Conservation (phyloP, 75 land plant genomes). For the Cryptomeria japonica region DNA sequence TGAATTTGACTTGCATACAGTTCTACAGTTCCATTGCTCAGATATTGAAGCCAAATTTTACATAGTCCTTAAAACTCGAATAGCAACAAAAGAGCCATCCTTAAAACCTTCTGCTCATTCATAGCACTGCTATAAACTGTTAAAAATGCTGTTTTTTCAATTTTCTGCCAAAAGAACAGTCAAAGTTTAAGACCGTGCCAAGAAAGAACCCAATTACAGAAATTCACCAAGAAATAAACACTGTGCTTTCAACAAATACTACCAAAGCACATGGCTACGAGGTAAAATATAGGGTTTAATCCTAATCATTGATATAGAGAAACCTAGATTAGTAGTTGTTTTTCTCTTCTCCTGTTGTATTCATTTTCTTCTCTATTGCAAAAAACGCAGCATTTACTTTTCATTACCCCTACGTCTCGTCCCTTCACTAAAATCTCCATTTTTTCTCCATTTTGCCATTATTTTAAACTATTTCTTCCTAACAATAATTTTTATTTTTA, state of each 20-base stretch:
- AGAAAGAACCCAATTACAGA: background rate
- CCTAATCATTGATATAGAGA: background rate
- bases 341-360: background rate
- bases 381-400: background rate
- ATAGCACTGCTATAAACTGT: background rate
- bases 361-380: background rate
- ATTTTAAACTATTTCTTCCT: no score
- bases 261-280: background rate
- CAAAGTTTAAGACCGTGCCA: background rate
- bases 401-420: background rate
- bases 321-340: background rate
- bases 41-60: background rate
- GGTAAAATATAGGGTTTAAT: background rate
- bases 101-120: background rate
- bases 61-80: background rate
- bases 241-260: background rate
- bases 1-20: background rate
- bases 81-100: background rate
- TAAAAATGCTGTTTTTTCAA: background rate
- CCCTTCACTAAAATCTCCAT: background rate
- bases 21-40: background rate
- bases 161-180: background rate
- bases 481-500: no score
- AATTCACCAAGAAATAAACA: background rate
- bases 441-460: background rate